Percentiles rank a stretch among this genome's conserved stretches.
These are phyloP conservation scores for Penicillium paradoxum DNA, from an alignment of 495 filamentous ascomycete genomes.

Conservation along the genomic window DNA sequence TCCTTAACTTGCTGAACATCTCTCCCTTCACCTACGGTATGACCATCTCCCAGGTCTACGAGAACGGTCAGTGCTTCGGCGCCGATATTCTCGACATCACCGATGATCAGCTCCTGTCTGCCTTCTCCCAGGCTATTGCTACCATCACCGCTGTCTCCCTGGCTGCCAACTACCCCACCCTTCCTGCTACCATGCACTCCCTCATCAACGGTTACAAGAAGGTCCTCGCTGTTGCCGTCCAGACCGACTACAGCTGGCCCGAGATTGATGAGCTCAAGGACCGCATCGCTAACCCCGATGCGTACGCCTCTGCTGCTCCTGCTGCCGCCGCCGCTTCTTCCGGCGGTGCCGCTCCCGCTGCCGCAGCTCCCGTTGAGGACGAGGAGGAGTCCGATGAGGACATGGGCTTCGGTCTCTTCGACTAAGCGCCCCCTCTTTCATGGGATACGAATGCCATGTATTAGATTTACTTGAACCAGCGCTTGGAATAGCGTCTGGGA, in stretches of 20 bases:
- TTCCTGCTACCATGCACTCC: slow-evolving; percentile 94
- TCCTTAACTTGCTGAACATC: slow-evolving; percentile 99
- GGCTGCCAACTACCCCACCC: slow-evolving; percentile 87
- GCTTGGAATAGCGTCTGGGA: slow-evolving; percentile 25
- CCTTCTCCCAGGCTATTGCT: slow-evolving; percentile 74
- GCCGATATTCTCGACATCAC: slow-evolving; percentile 83
- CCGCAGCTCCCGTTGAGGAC: slow-evolving; percentile 51
- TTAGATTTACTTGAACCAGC: slow-evolving; percentile 35
- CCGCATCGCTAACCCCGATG: slow-evolving; percentile 96
- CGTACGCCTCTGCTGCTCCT: slow-evolving; percentile 78
- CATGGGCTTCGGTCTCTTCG: slow-evolving; percentile 56
- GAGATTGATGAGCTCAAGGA: slow-evolving; percentile 97
- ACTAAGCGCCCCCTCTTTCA: slow-evolving; percentile 40
- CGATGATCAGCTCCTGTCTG: slow-evolving; percentile 82
- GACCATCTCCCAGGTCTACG: slow-evolving; percentile 92
- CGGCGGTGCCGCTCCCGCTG: slow-evolving; percentile 46
- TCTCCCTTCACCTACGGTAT: slow-evolving; percentile 99
- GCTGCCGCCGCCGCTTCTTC: slow-evolving; percentile 51
- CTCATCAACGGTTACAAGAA: slow-evolving; percentile 98
- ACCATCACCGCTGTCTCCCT: slow-evolving; percentile 89
- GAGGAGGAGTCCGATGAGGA: slow-evolving; percentile 46
- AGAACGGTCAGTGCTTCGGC: slow-evolving; percentile 86
- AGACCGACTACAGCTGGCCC: slow-evolving; percentile 90
- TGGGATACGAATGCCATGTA: slow-evolving; percentile 38
- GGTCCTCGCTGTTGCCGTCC: slow-evolving; percentile 80